Conservation (phyloP, 257 asterid genomes). For the Capsicum pubescens region DNA sequence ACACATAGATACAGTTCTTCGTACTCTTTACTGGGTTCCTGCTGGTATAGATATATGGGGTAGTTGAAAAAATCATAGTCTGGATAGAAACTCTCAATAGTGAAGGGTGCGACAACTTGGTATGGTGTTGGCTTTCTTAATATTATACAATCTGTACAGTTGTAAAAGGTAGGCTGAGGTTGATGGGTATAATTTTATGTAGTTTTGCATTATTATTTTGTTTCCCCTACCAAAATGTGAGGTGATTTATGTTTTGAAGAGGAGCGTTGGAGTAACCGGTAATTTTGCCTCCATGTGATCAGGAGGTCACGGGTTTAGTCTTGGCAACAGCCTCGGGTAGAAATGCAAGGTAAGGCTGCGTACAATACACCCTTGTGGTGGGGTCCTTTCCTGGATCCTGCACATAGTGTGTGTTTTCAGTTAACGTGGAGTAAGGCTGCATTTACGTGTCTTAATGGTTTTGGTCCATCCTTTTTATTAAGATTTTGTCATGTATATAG, state of each 20-base stretch:
- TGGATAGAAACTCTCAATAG: background rate
- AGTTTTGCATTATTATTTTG: background rate
- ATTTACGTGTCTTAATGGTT: conserved; percentile 18
- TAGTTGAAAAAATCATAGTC: background rate
- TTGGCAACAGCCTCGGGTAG: no score
- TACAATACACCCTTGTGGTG: no score
- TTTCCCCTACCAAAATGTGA: background rate
- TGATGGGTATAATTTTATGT: background rate
- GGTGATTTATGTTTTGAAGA: background rate
- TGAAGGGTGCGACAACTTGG: background rate
- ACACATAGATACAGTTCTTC: background rate
- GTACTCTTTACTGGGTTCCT: background rate
- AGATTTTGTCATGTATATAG: no score
- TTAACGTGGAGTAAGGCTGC: background rate
- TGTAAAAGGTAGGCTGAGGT: background rate
- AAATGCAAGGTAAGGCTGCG: no score
- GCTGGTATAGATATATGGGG: background rate
- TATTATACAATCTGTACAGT: conserved; percentile 13
- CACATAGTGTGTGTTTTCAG: background rate
- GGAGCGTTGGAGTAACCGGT: no score
- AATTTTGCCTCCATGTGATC: no score
- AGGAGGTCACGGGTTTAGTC: no score
- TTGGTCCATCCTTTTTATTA: background rate
- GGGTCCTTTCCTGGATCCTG: no score
- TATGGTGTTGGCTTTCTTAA: background rate